Evolutionary conservation across 192 early-diverging fungal genomes (phyloP).

Genomic region (Lobosporangium transversale): DNA sequence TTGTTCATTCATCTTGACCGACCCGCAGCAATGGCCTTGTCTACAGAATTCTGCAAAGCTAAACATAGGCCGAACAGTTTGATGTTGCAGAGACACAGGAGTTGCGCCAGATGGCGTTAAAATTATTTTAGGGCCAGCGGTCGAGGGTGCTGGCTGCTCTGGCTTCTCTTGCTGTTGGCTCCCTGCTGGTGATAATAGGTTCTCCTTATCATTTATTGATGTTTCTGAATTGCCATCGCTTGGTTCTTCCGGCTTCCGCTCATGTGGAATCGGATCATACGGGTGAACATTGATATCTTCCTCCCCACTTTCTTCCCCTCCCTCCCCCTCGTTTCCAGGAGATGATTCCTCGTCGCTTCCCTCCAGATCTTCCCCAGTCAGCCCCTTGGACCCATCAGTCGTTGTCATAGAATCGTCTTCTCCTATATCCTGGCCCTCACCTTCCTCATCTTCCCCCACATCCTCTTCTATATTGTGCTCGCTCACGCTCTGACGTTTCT

Average conservation of each 20-base stretch:
- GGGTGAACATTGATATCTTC: constrained; percentile 41
- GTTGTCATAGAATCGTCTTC: not conserved
- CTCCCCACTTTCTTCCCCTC: not conserved
- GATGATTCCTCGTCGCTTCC: not conserved
- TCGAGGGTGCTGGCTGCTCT: not conserved
- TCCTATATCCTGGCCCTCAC: not conserved
- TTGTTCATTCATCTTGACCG: constrained; percentile 8
- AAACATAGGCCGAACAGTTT: not conserved
- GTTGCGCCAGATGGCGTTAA: no score
- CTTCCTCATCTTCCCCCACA: not conserved
- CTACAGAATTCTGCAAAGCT: constrained; percentile 40
- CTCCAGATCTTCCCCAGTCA: constrained; percentile 5
- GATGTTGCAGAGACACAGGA: not conserved
- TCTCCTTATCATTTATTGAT: no score
- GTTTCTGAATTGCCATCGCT: not conserved
- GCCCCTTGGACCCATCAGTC: not conserved
- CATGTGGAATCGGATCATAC: no score
- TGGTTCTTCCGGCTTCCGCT: not conserved
- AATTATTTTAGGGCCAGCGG: not conserved
- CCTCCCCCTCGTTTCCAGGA: not conserved
- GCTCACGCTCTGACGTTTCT: not conserved
- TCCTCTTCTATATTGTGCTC: no score
- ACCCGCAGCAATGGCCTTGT: constrained; percentile 39
- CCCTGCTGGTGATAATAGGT: no score
- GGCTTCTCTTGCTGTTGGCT: no score